Evolutionary conservation across 352 stramenopile species (phyloP).

Genomic region (Phytophthora europaea): DNA sequence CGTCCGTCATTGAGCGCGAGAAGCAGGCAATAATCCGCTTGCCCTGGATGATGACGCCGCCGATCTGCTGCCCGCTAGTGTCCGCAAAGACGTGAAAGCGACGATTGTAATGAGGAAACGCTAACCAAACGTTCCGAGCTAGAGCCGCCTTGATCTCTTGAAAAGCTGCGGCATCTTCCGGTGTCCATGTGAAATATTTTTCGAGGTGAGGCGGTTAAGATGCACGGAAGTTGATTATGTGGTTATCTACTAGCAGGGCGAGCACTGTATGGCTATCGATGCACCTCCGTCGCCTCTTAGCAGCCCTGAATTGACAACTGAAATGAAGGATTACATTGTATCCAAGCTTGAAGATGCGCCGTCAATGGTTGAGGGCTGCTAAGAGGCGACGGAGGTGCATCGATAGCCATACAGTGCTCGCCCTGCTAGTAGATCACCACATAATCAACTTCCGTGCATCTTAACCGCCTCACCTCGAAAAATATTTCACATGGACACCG

Average conservation of each 20-base stretch:
- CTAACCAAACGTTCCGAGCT: neutral
- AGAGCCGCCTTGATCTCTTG: slow-evolving; percentile 1
- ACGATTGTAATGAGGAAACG: slow-evolving; percentile 4
- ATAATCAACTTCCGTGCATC: too few species aligned
- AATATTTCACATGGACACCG: neutral
- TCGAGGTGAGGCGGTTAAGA: slow-evolving; percentile 1
- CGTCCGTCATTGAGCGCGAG: neutral
- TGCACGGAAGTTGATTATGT: too few species aligned
- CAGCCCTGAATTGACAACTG: too few species aligned
- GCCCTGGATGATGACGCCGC: neutral
- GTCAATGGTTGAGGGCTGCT: too few species aligned
- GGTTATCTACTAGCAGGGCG: too few species aligned
- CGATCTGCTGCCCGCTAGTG: slow-evolving; percentile 4
- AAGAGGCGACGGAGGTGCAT: too few species aligned
- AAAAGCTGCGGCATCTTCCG: neutral
- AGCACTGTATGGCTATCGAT: too few species aligned
- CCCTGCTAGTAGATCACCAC: too few species aligned
- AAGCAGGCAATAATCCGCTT: slow-evolving; percentile 5
- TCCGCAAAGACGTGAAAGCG: slow-evolving; percentile 7
- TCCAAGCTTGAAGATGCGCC: too few species aligned
- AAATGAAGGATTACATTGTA: too few species aligned
- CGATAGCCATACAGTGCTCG: too few species aligned
- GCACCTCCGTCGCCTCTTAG: too few species aligned
- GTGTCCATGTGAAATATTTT: neutral
- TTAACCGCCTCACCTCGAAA: neutral